Base-by-base conservation (phyloP, 2,329 filamentous ascomycete genomes). In the Rugonectria rugulosa region DNA sequence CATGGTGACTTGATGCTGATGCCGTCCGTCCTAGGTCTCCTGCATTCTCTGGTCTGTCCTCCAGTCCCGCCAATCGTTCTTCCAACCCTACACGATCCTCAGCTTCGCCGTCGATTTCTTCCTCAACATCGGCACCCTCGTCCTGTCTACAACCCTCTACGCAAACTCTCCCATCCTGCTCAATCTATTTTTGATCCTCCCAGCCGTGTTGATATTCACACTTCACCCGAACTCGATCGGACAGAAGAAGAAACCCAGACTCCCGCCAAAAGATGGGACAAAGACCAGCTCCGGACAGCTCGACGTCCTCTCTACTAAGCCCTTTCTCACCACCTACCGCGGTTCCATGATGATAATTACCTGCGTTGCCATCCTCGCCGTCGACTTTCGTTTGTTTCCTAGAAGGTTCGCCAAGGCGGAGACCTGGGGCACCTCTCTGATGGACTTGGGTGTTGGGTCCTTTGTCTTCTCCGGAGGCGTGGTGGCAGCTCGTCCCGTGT, bases 401-500 rank as follows among this genome's bases (percentile, higher is more conserved):
- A 86, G 95, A 23, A 88, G 95, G 26, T 98, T 98, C 72, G 95
- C 92, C 53, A 99, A 99, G 78, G 95, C 96, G 3, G 95, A 99
- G 75, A 97, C 91, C n/a, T 99, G 95, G 92, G 95, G 95, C 50
- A 97, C 94, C 2, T 98, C 94, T n/a, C 78, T 99, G 59, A 99
- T 99, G 95, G 95, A 99, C 72, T 81, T 98, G 68, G 95, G 95
- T 43, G 95, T 99, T 42, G 95, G 95, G 23, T 97, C 93, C 11
- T 99, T 99, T 76, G 95, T 99, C 66, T 99, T 97, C 75, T 92
- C 92, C 3, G 90, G 90, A 14, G 95, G 95, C 19, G 79, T 97
- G 27, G 92, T 98, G n/a, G 92, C 91, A 31, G 92, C 93, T 12
- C 84, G 94, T 15, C 87, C 91, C 2, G 81, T 92, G 11, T 78